Evolutionary conservation across 2,329 filamentous ascomycete genomes (phyloP).

Genomic region (Epichloe hybrida): DNA sequence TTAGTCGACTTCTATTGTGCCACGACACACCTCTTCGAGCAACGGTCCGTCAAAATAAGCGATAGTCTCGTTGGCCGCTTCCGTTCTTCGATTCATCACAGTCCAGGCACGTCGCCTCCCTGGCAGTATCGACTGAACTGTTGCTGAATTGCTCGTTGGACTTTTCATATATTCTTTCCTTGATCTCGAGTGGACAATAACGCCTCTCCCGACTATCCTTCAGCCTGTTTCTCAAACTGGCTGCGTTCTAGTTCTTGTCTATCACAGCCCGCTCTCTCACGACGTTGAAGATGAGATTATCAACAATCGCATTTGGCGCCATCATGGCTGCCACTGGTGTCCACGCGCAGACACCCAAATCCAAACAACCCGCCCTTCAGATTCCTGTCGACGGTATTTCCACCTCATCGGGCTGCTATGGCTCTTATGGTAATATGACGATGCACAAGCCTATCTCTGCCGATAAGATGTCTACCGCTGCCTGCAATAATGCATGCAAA

Average conservation of each 20-base stretch:
- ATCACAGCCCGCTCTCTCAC: neutral
- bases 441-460: conserved; percentile 9
- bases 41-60: neutral
- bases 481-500: conserved; percentile 28
- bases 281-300: conserved; percentile 17
- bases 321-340: conserved; percentile 16
- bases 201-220: neutral
- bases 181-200: neutral
- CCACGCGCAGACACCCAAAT: conserved; percentile 6
- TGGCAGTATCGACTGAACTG: conserved; percentile 15
- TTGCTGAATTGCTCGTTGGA: neutral
- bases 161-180: neutral
- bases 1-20: neutral
- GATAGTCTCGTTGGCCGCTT: neutral
- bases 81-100: neutral
- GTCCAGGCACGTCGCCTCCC: conserved; percentile 4
- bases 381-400: conserved; percentile 22
- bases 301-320: conserved; percentile 15
- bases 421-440: conserved; percentile 26
- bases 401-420: conserved; percentile 39
- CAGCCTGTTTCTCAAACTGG: neutral
- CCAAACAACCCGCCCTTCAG: conserved; percentile 22
- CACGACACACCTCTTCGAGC: neutral
- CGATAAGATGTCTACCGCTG: conserved; percentile 22
- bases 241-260: neutral